phyloP scores from a whole-genome alignment of 2,329 filamentous ascomycete species.

The Fusarium xylarioides region DNA sequence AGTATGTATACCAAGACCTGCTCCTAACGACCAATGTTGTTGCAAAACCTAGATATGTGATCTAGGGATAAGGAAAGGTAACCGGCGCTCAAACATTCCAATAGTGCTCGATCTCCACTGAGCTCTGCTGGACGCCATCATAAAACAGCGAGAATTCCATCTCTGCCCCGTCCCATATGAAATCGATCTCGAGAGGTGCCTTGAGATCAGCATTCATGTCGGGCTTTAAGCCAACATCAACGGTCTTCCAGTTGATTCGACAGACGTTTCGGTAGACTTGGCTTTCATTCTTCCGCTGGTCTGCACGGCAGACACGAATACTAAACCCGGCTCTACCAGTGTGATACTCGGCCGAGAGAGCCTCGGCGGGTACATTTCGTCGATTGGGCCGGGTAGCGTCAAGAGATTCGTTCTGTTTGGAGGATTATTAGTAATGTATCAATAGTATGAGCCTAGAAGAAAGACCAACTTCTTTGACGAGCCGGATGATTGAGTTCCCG shows the following conservation, averaged over 20 bases:
- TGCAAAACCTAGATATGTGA: background rate
- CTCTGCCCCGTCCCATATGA: background rate
- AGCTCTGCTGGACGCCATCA: background rate
- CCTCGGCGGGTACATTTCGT: background rate
- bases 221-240: accelerated
- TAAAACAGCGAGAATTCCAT: background rate
- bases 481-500: background rate
- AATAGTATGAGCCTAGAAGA: background rate
- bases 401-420: background rate
- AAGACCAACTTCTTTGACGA: background rate
- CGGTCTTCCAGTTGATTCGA: background rate
- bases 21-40: background rate
- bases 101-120: background rate
- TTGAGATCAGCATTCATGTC: accelerated
- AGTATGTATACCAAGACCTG: background rate
- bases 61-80: background rate
- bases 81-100: background rate
- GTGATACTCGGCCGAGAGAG: accelerated
- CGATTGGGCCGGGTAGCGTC: background rate
- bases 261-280: no score
- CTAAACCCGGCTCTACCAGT: accelerated
- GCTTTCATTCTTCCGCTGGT: no score
- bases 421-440: background rate
- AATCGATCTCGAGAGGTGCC: background rate
- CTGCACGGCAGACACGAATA: background rate